Conservation (phyloP, 768 basidiomycete genomes). For the Mycena olivaceomarginata region DNA sequence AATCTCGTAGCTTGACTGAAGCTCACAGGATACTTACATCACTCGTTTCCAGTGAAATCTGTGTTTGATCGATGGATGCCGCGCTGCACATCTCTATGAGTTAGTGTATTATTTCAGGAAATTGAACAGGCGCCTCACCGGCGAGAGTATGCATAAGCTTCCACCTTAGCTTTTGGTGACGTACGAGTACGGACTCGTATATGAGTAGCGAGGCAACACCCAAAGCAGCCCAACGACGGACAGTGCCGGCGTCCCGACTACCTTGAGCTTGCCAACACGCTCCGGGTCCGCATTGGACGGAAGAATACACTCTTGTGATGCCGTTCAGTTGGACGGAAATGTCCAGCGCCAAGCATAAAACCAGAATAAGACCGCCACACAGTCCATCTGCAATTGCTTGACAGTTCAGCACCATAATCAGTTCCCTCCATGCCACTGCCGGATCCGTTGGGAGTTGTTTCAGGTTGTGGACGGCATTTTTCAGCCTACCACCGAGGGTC, state of each 20-base stretch:
- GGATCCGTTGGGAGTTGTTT: neutral
- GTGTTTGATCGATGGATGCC: conserved; percentile 8
- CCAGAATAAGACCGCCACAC: neutral
- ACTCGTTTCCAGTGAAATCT: conserved; percentile 17
- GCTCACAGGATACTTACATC: neutral
- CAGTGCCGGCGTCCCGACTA: neutral
- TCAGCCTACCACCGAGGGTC: neutral
- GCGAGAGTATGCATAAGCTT: conserved; percentile 15
- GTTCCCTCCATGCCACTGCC: neutral
- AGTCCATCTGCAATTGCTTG: conserved; percentile 5
- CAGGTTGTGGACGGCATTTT: neutral
- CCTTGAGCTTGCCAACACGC: neutral
- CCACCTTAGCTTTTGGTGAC: conserved; percentile 19
- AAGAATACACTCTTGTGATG: neutral
- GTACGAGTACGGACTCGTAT: conserved; percentile 21
- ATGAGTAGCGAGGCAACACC: neutral
- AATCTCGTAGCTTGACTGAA: neutral
- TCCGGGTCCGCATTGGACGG: conserved; percentile 3
- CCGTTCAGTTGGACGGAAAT: conserved; percentile 23
- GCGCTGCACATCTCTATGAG: neutral
- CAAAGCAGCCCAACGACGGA: conserved; percentile 2
- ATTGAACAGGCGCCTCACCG: neutral
- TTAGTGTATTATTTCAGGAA: neutral
- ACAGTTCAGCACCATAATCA: neutral
- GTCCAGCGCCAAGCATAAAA: conserved; percentile 15